Evolutionary conservation across 2,329 filamentous ascomycete genomes (phyloP), one percentile per base, ranked within the genome.

Genomic region (Trichoderma koningiopsis): DNA sequence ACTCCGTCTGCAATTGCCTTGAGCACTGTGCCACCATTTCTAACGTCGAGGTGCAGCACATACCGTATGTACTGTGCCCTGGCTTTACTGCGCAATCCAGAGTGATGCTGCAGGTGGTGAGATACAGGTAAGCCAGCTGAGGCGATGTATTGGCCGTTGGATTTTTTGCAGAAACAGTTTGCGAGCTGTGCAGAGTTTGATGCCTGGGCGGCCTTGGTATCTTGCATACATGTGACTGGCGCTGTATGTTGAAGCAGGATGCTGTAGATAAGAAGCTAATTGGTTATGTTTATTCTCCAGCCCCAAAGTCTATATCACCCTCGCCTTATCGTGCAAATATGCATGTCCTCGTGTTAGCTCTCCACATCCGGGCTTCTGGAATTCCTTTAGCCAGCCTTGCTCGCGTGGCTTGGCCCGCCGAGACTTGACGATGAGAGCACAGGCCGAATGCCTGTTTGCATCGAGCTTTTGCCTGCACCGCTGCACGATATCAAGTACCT

Each of bases 341-440:
- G 11, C 1, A 35, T 35, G 33, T 56, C 29, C 19, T 56, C 49
- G 24, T 24, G 37, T 53, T 56, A 64, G 61, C 49, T 31, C 33
- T 40, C 37, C 35, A 10, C n/a, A 60, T 24, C 24, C 27, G 33
- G 35, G 24, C 53, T 55, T 55, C 49, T 56, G 29, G 59, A 62
- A 62, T 43, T n/a, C 22, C 43, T 35, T 24, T 33, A 33, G 49
- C n/a, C 62, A 65, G 53, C 52, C 33, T 67, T 40, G 37, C 55
- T 22, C 40, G 31, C 8, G 40, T 43, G 40, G 40, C 40, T 43
- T 43, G 40, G 19, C 55, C 63, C 58, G 53, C 55, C 58, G 24
- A 58, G 19, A 22, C n/a, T 16, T 58, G 53, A 66, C 53, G 63
- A 66, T 66, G 37, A 55, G n/a, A 55, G n/a, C 24, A 40, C 35